Conservation (phyloP, 257 asterid genomes). For the Penstemon davidsonii region DNA sequence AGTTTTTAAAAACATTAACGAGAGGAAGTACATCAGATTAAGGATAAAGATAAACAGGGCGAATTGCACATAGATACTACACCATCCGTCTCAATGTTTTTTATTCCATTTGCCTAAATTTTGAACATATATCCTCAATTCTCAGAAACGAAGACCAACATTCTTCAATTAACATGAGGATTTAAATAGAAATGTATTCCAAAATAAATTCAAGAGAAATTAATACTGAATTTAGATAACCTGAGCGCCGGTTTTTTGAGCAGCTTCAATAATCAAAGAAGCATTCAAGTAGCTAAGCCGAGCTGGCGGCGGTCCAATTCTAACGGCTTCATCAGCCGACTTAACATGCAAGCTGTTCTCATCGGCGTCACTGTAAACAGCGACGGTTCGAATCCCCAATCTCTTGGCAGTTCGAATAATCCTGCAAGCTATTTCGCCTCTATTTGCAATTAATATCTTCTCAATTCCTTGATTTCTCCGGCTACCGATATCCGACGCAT, state of each 20-base stretch:
- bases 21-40: too few relatives aligned
- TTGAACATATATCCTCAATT: neutral
- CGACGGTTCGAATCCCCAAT: constrained; percentile 83
- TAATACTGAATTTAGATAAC: constrained; percentile 33
- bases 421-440: constrained; percentile 98
- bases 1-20: too few relatives aligned
- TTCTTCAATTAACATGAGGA: too few relatives aligned
- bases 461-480: constrained; percentile 44
- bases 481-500: constrained; percentile 30
- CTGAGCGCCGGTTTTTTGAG: constrained; percentile 79
- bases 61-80: too few relatives aligned
- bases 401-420: constrained; percentile 75
- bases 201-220: neutral
- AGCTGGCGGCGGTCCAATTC: constrained; percentile 91
- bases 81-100: too few relatives aligned
- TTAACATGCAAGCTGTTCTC: constrained; percentile 77
- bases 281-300: constrained; percentile 88
- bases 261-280: constrained; percentile 72
- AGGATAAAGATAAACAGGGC: too few relatives aligned
- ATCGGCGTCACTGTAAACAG: constrained; percentile 91
- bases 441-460: constrained; percentile 81
- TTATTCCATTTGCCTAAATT: too few relatives aligned
- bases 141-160: neutral
- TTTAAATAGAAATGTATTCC: neutral
- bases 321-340: constrained; percentile 89